A percentile compares a stretch with the other conserved stretches of the same genome.
phyloP scores from a whole-genome alignment of 306 rosid genomes.

The Malus sylvestris region DNA sequence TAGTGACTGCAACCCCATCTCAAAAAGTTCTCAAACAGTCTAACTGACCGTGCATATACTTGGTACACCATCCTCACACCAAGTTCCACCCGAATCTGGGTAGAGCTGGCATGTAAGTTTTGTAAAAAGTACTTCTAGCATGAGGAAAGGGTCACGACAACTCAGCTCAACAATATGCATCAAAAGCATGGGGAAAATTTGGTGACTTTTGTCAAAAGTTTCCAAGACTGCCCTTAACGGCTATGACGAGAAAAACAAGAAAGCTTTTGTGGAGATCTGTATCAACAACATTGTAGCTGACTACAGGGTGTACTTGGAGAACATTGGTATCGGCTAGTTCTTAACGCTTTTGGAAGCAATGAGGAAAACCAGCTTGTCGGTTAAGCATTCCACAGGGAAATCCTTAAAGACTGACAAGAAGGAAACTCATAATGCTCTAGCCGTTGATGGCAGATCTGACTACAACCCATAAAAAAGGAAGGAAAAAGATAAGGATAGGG shows the following conservation, averaged over 20 bases:
- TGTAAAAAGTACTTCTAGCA: too few species aligned
- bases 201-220: not conserved
- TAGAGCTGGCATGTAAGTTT: too few species aligned
- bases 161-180: too few species aligned
- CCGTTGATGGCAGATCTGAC: accelerated
- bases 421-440: not conserved
- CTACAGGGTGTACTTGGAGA: not conserved
- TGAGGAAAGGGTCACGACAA: too few species aligned
- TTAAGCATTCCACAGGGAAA: not conserved
- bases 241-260: not conserved
- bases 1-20: too few species aligned
- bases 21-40: too few species aligned
- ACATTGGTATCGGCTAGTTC: not conserved
- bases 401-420: not conserved
- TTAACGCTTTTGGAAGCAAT: not conserved
- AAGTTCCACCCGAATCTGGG: too few species aligned
- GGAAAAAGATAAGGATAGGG: too few species aligned
- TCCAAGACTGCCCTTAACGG: not conserved
- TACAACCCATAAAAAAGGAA: not conserved
- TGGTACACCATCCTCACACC: too few species aligned
- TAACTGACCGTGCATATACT: too few species aligned
- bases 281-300: not conserved
- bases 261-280: not conserved
- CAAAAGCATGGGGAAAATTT: too few species aligned
- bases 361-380: not conserved